Evolutionary conservation across 2,329 filamentous ascomycete species (phyloP), one percentile per base, ranked within the genome.

Genomic region (Calonectria hongkongensis): DNA sequence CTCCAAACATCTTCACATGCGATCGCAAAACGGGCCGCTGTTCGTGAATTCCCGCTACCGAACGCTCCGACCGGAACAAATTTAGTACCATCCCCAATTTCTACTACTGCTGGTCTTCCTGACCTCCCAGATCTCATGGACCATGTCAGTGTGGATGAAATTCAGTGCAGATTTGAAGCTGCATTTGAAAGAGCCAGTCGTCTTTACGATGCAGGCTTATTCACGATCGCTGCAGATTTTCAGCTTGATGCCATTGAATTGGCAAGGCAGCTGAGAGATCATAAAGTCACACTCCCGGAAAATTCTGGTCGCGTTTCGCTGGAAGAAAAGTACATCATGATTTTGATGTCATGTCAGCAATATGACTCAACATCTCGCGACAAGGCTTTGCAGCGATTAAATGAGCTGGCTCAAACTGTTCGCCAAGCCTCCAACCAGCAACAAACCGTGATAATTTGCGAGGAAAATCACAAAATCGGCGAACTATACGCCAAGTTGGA

Each of bases 161-260:
- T 41, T 41, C 54, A 8, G 2, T 58, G 15, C 33, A 58, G 54
- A n/a, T 58, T 58, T 58, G n/a, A 41, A 5, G 21, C 54, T 10
- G 54, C 54, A 25, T 27, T 58, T 3, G 33, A 41, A 5, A 58
- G 36, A 10, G 54, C 54, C 33, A 58, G 12, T 2, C 54, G 13
- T 3, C 33, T 58, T 27, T 41, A 10, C 12, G n/a, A 58, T 58
- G 33, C 30, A 3, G 30, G n/a, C 4, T 27, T 58, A 36, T 58
- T n/a, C 12, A 58, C 36, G 2, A 25, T 58, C 13, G 54, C 54
- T 16, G 54, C 54, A 7, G 54, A 58, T 13, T 58, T 58, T 36
- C 54, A 58, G 54, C 54, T 58, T 25, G 33, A 58, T 33, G 54
- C 54, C 6, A 58, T 58, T 8, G 21, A 41, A 7, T 27, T 58